Conservation (phyloP, 1,284 basidiomycete species). For the Heterobasidion occidentale region DNA sequence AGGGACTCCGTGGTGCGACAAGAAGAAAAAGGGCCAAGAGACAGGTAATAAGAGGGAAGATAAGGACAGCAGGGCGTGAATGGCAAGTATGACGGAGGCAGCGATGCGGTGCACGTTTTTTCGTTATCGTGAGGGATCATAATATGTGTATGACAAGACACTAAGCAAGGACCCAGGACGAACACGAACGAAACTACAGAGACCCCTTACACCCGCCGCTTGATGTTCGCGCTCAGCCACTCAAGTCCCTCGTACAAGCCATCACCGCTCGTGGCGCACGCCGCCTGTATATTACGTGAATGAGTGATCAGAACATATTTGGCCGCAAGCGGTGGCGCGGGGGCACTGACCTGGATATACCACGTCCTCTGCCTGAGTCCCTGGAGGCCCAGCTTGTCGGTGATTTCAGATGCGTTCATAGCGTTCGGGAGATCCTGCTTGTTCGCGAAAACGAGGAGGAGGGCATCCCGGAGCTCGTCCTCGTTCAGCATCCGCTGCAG, state of each 20-base stretch:
- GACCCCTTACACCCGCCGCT: conserved; percentile 60
- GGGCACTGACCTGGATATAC: conserved; percentile 87
- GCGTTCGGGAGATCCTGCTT: conserved; percentile 99
- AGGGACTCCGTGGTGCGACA: conserved; percentile 11
- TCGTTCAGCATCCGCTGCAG: conserved; percentile 99
- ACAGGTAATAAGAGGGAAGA: conserved; percentile 7
- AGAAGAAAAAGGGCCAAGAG: conserved; percentile 8
- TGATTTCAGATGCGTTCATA: conserved; percentile 99
- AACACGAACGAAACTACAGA: conserved; percentile 22
- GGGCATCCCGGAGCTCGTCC: conserved; percentile 97
- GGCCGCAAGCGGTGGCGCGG: background rate
- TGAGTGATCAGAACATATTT: conserved; percentile 7
- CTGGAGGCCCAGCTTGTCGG: conserved; percentile 98
- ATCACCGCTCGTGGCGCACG: conserved; percentile 98
- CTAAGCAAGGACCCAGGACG: conserved; percentile 24
- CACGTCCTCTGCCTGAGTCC: conserved; percentile 94
- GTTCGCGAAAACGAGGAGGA: conserved; percentile 98
- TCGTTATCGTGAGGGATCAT: conserved; percentile 40
- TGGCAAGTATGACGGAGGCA: conserved; percentile 3
- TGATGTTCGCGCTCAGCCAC: conserved; percentile 90
- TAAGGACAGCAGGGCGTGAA: conserved; percentile 2
- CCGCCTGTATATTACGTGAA: conserved; percentile 50
- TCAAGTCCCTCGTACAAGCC: conserved; percentile 98
- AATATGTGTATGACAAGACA: conserved; percentile 21
- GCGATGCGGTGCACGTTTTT: conserved; percentile 17